These are phyloP conservation scores for Phialophora tarda DNA, from an alignment of 2,329 filamentous ascomycete species.

Conservation along the genomic window DNA sequence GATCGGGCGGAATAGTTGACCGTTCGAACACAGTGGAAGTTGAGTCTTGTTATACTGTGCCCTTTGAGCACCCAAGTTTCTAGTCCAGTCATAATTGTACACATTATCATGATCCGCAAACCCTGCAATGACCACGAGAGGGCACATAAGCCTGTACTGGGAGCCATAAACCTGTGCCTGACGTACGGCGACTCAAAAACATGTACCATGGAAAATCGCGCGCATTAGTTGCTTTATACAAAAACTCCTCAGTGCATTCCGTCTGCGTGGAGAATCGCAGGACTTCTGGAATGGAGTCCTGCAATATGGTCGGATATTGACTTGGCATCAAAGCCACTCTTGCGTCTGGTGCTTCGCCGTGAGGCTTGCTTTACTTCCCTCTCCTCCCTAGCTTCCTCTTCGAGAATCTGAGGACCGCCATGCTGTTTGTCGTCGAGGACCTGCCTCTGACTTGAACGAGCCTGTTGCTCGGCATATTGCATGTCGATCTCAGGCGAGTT, in stretches of 20 bases:
- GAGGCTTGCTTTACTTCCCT: constrained; percentile 39
- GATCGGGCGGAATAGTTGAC: background rate
- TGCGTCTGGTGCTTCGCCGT: constrained; percentile 40
- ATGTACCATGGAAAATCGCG: constrained; percentile 8
- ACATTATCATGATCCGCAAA: constrained; percentile 25
- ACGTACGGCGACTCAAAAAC: background rate
- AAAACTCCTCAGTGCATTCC: constrained; percentile 34
- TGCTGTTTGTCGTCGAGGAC: constrained; percentile 47
- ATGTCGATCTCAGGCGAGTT: constrained; percentile 40
- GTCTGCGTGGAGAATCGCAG: constrained; percentile 39
- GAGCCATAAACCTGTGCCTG: constrained; percentile 10
- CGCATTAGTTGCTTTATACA: constrained; percentile 16
- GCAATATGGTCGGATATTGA: constrained; percentile 42
- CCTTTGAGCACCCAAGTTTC: background rate
- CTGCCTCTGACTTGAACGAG: constrained; percentile 48
- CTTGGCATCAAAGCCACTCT: constrained; percentile 42
- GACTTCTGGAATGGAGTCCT: constrained; percentile 40
- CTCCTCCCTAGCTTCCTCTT: constrained; percentile 51
- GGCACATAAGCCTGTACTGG: constrained; percentile 27
- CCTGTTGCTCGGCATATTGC: constrained; percentile 46
- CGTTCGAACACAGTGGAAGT: background rate
- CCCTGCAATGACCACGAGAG: constrained; percentile 12
- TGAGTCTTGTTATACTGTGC: background rate
- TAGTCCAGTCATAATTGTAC: constrained; percentile 27
- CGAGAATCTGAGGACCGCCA: constrained; percentile 47